Conservation (phyloP, 352 stramenopile genomes). For the Elongisporangium undulatum region DNA sequence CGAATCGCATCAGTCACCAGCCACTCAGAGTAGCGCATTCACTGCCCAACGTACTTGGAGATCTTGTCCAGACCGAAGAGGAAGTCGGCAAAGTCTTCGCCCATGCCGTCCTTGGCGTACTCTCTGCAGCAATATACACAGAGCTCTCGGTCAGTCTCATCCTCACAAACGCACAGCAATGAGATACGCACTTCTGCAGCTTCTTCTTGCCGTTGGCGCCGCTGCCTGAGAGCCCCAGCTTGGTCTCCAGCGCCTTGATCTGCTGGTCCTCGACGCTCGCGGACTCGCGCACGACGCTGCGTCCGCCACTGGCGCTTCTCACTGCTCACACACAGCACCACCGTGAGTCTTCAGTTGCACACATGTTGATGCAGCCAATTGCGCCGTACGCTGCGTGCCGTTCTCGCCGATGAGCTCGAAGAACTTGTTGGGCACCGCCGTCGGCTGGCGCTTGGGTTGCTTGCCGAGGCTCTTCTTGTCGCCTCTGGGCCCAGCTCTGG, state of each 20-base stretch:
- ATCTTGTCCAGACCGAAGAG: constrained; percentile 66
- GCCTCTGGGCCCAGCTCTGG: background rate
- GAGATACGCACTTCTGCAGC: constrained; percentile 47
- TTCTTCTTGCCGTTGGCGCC: constrained; percentile 48
- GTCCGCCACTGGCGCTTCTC: background rate
- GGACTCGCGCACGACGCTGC: constrained; percentile 17
- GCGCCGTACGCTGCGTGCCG: constrained; percentile 6
- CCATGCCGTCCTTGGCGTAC: constrained; percentile 73
- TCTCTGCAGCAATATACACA: constrained; percentile 37
- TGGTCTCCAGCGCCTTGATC: constrained; percentile 74
- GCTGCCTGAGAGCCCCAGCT: constrained; percentile 40
- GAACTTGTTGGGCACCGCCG: constrained; percentile 49
- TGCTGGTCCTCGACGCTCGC: constrained; percentile 44
- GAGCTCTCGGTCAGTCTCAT: constrained; percentile 3
- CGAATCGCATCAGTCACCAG: constrained; percentile 5
- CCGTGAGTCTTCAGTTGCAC: background rate
- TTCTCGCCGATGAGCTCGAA: constrained; percentile 74
- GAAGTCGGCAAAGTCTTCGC: constrained; percentile 82
- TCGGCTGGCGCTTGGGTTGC: constrained; percentile 8
- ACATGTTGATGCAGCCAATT: background rate
- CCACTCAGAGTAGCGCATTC: background rate
- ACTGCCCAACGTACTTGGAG: constrained; percentile 34
- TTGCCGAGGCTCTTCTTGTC: constrained; percentile 3
- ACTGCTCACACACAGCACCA: constrained; percentile 1
- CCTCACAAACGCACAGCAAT: background rate